A percentile compares a stretch with the other conserved stretches of the same genome.
phyloP scores from a whole-genome alignment of 177 flowering plant species.

The Vitis hybrid region DNA sequence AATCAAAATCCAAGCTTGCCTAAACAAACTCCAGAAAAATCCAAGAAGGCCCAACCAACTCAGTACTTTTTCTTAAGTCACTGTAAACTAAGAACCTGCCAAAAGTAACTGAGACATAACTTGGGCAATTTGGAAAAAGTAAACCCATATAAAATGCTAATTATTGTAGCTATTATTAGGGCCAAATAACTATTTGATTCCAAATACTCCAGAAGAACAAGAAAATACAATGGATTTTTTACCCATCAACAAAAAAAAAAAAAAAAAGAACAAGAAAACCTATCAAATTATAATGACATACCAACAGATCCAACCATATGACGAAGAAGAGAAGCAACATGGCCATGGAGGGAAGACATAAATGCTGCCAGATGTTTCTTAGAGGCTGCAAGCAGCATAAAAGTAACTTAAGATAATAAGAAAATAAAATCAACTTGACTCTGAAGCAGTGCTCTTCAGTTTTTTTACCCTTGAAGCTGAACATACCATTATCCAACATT shows the following conservation, averaged over 20 bases:
- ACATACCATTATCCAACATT: constrained; percentile 84
- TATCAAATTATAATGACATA: constrained; percentile 29
- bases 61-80: not conserved
- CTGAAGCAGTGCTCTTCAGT: not conserved
- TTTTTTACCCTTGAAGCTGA: not conserved
- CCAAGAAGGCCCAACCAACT: not conserved
- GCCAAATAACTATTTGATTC: not conserved
- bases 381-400: constrained; percentile 55
- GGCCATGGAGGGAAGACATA: constrained; percentile 83
- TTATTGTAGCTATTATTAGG: not conserved
- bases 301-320: constrained; percentile 96
- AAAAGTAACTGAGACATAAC: not conserved
- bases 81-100: not conserved
- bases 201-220: too few species aligned
- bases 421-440: not conserved
- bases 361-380: constrained; percentile 76
- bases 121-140: not conserved
- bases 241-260: not conserved
- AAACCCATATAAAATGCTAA: not conserved
- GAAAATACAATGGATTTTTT: not conserved
- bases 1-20: too few species aligned
- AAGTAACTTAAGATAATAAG: not conserved
- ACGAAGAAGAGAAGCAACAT: constrained; percentile 89
- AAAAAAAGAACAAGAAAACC: not conserved
- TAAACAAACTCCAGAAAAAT: not conserved